A percentile compares a stretch with the other conserved stretches of the same genome.
phyloP scores from a whole-genome alignment of 2,329 filamentous ascomycete species.

The Colletotrichum acutatum region DNA sequence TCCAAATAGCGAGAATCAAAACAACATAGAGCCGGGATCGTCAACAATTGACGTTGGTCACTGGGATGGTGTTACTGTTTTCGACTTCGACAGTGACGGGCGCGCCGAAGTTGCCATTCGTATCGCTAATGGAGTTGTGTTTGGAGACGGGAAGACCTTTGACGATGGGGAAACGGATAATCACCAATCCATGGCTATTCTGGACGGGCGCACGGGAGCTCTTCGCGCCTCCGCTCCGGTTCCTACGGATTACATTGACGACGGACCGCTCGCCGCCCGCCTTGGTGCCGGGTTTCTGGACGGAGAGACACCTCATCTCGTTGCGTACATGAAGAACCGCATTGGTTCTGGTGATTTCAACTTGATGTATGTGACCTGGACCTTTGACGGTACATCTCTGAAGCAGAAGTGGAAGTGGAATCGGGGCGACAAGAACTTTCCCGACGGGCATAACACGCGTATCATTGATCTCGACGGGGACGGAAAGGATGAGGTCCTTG shows the following conservation, averaged over 20 bases:
- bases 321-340: slow-evolving; percentile 39
- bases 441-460: slow-evolving; percentile 40
- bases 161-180: slow-evolving; percentile 16
- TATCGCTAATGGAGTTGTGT: slow-evolving; percentile 39
- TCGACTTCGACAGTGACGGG: slow-evolving; percentile 40
- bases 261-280: slow-evolving; percentile 34
- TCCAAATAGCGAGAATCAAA: slow-evolving; percentile 37
- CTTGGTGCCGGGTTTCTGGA: slow-evolving; percentile 38
- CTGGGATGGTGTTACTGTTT: slow-evolving; percentile 40
- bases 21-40: slow-evolving; percentile 38
- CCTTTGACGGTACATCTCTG: slow-evolving; percentile 34
- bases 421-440: slow-evolving; percentile 20
- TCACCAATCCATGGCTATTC: slow-evolving; percentile 39
- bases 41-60: slow-evolving; percentile 37
- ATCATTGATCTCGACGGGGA: slow-evolving; percentile 39
- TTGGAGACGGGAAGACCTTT: slow-evolving; percentile 37
- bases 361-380: slow-evolving; percentile 36
- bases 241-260: slow-evolving; percentile 21
- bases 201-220: slow-evolving; percentile 37
- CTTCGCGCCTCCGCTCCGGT: slow-evolving; percentile 26
- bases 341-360: slow-evolving; percentile 29
- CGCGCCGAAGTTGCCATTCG: slow-evolving; percentile 38
- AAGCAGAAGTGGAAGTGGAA: slow-evolving; percentile 39
- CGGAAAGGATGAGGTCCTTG: slow-evolving; percentile 36
- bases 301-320: slow-evolving; percentile 33